phyloP scores from a whole-genome alignment of 345 rosid genomes.

The Eucalyptus curtisii region DNA sequence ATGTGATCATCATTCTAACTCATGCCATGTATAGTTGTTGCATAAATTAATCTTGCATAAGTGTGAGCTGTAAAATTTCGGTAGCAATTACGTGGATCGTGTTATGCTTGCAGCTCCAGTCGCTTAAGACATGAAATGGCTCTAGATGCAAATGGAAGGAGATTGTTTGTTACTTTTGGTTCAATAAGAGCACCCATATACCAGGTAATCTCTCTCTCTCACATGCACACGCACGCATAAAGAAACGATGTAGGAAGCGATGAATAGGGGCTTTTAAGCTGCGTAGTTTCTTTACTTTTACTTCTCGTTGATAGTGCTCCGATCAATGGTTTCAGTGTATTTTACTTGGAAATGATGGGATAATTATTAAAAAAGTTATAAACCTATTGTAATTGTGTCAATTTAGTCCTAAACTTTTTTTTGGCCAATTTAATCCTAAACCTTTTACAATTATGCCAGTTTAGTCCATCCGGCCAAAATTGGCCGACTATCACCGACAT shows the following conservation, averaged over 20 bases:
- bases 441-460: too few species aligned
- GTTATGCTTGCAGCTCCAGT: slow-evolving; percentile 14
- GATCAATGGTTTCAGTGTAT: background rate
- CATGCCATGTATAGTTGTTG: background rate
- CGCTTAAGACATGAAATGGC: slow-evolving; percentile 46
- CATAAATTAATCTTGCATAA: background rate
- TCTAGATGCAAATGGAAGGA: slow-evolving; percentile 43
- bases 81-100: slow-evolving; percentile 12
- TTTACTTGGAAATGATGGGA: background rate
- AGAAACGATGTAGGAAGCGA: background rate
- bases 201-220: slow-evolving; percentile 17
- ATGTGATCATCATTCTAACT: background rate
- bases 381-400: too few species aligned
- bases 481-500: too few species aligned
- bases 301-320: background rate
- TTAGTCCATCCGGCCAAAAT: too few species aligned
- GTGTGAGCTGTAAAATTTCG: background rate
- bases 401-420: too few species aligned
- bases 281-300: background rate
- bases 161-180: slow-evolving; percentile 36
- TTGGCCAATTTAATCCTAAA: too few species aligned
- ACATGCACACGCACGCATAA: background rate
- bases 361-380: too few species aligned
- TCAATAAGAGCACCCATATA: slow-evolving; percentile 51
- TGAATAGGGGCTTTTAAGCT: background rate